Evolutionary conservation across 2,329 filamentous ascomycete species (phyloP).

Genomic region (Paracamarosporium sp.): DNA sequence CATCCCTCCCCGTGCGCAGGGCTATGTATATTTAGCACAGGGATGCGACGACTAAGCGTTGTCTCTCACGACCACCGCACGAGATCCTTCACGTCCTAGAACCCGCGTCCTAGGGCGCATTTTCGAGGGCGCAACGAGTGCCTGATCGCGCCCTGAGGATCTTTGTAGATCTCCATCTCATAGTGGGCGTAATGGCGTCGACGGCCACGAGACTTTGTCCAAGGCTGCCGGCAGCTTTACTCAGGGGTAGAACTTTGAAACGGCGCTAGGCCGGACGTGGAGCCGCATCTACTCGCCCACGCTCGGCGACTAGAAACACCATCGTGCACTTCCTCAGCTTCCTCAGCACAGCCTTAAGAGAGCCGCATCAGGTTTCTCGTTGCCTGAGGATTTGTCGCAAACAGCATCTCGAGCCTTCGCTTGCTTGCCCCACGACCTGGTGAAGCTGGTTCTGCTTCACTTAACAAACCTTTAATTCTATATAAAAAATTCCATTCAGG

Average conservation of each 20-base stretch:
- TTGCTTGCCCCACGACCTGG: constrained; percentile 17
- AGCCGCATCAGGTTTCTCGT: constrained; percentile 30
- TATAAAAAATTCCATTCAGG: constrained; percentile 13
- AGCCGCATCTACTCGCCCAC: constrained; percentile 37
- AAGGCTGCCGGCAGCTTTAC: constrained; percentile 28
- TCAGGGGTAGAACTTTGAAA: constrained; percentile 39
- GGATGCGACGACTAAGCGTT: constrained; percentile 26
- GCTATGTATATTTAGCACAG: constrained; percentile 40
- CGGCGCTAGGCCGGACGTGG: constrained; percentile 25
- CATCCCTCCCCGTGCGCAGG: constrained; percentile 37
- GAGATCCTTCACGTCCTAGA: constrained; percentile 1
- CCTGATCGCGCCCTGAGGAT: not conserved
- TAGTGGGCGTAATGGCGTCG: constrained; percentile 34
- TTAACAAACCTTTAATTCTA: constrained; percentile 29
- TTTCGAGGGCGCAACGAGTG: not conserved
- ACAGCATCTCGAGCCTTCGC: constrained; percentile 34
- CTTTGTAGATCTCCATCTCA: constrained; percentile 31
- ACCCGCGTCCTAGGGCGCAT: constrained; percentile 7
- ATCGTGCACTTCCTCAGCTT: constrained; percentile 26
- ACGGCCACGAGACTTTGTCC: constrained; percentile 27
- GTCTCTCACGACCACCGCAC: constrained; percentile 14
- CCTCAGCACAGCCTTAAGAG: constrained; percentile 25
- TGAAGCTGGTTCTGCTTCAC: constrained; percentile 26
- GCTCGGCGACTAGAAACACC: constrained; percentile 29
- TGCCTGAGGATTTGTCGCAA: constrained; percentile 20